Base-by-base conservation (phyloP, 1,139 yeast species). In the Lodderomyces metapsilosis region DNA sequence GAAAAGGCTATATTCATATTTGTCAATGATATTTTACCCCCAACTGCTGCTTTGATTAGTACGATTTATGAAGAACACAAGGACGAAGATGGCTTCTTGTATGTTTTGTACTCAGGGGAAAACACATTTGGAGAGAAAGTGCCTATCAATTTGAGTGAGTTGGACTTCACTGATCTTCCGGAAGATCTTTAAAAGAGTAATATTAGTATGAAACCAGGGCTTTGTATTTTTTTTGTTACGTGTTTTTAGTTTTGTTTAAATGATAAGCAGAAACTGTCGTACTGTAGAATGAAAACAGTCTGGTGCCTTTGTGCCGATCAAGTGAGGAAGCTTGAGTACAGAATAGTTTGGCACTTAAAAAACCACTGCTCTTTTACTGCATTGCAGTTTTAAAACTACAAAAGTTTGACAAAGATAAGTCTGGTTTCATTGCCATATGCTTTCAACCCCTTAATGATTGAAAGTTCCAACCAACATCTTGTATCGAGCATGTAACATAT, bases 1-100 rank as follows among this genome's bases (percentile, higher is more conserved):
- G 98, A 92, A 66, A 91, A 92, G 82, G 98, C 98, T 37, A 91
- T 92, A 52, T 92, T 92, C 66, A 89, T 92, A 53, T 92, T 92
- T 65, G 95, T 92, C 48, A 91, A 92, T 61, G 98, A 92, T 61
- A 91, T 92, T 45, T 77, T 92, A 55, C 98, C 98, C 17, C 98
- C 98, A 38, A 92, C 98, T 2, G 97, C 98, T 17, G 95, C 98
- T 21, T 78, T 92, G 55, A 89, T 92, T 91, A 85, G 95, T 54
- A 79, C 92, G 22, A 86, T 92, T 50, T 92, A 92, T 61, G 95
- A 89, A 57, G 97, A 92, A 65, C 96, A 92, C 67, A 89, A 89
- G 70, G 98, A 92, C 61, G 91, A 91, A 59, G 98, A 92, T 61
- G 98, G 98, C 31, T 92, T 92, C 67, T 78, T 92, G 58, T 92